phyloP scores from a whole-genome alignment of 2,329 filamentous ascomycete genomes.

The Diaporthe australafricana region DNA sequence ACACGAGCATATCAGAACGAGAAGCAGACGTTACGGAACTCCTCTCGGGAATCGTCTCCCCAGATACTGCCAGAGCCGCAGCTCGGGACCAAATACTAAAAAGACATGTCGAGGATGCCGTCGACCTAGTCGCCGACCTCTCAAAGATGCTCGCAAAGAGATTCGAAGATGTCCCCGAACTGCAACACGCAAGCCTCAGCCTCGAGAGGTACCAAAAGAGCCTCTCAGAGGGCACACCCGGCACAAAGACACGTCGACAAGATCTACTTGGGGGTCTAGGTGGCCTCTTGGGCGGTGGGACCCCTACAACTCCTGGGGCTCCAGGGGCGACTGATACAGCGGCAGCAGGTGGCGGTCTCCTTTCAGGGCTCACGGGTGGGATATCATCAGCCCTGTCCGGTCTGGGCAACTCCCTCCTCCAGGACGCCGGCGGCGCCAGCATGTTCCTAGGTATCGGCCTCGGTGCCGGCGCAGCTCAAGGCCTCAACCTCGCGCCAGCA shows the following conservation, averaged over 20 bases:
- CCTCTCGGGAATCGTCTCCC: slow-evolving; percentile 12
- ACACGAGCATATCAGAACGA: neutral
- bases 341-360: slow-evolving; percentile 13
- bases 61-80: slow-evolving; percentile 14
- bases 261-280: neutral
- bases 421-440: slow-evolving; percentile 37
- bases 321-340: neutral
- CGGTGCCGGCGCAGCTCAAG: slow-evolving; percentile 41
- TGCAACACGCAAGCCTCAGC: slow-evolving; percentile 23
- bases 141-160: slow-evolving; percentile 14
- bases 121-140: slow-evolving; percentile 27
- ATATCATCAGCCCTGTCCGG: slow-evolving; percentile 30
- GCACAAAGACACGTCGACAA: neutral
- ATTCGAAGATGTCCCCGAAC: slow-evolving; percentile 20
- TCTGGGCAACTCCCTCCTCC: slow-evolving; percentile 30
- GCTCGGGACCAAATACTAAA: slow-evolving; percentile 4
- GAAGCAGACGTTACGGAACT: neutral
- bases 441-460: slow-evolving; percentile 42
- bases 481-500: slow-evolving; percentile 40
- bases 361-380: slow-evolving; percentile 11
- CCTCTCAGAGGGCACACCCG: neutral
- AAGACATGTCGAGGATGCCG: slow-evolving; percentile 20
- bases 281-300: neutral
- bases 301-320: neutral
- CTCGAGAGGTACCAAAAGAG: slow-evolving; percentile 16